Percentiles rank a stretch among this genome's conserved stretches.
Evolutionary conservation across 495 filamentous ascomycete genomes (phyloP).

Genomic region (Aspergillus mulundensis): DNA sequence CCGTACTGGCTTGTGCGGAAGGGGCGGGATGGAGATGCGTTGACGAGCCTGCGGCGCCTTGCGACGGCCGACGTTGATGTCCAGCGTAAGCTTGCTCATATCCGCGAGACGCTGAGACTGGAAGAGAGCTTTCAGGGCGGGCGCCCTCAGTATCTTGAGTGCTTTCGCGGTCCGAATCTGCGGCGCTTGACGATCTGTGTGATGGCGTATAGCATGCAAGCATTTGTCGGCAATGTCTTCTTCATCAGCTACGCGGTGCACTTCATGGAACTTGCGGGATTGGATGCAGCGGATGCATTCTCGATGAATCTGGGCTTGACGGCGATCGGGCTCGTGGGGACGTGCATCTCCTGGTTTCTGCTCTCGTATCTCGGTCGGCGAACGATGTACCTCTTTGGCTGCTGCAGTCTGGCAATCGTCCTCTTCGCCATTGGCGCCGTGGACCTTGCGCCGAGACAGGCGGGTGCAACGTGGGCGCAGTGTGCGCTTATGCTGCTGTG

Average conservation of each 20-base stretch:
- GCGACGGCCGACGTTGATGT: constrained; percentile 19
- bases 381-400: constrained; percentile 50
- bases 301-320: constrained; percentile 64
- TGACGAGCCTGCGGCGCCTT: constrained; percentile 31
- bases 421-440: constrained; percentile 58
- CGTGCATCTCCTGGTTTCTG: constrained; percentile 61
- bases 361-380: constrained; percentile 55
- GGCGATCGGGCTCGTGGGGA: constrained; percentile 60
- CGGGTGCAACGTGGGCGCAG: constrained; percentile 43
- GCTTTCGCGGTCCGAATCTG: constrained; percentile 42
- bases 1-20: constrained; percentile 47
- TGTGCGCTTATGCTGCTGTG: constrained; percentile 55
- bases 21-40: constrained; percentile 38
- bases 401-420: constrained; percentile 44
- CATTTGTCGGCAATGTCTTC: constrained; percentile 28
- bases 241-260: constrained; percentile 35
- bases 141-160: constrained; percentile 36
- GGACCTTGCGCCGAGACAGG: constrained; percentile 44
- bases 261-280: constrained; percentile 58
- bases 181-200: constrained; percentile 45
- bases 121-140: constrained; percentile 36
- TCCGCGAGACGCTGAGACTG: constrained; percentile 31
- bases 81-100: constrained; percentile 25
- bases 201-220: constrained; percentile 49
- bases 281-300: constrained; percentile 53